phyloP scores from a whole-genome alignment of 2,329 filamentous ascomycete genomes.

The Xylaria polymorpha region DNA sequence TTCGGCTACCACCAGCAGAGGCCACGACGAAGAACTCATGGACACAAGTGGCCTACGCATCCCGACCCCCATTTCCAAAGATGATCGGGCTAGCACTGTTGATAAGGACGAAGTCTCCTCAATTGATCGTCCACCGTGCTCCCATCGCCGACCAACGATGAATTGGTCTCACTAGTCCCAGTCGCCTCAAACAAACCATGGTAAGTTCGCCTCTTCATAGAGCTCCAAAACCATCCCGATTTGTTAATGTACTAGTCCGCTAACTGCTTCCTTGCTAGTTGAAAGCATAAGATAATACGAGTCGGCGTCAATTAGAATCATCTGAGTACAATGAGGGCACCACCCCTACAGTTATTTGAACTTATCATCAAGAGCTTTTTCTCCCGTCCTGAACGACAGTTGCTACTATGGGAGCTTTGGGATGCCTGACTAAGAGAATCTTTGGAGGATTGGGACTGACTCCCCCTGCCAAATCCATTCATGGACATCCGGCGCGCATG shows the following conservation, averaged over 20 bases:
- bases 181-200: conserved; percentile 21
- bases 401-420: conserved; percentile 21
- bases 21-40: conserved; percentile 33
- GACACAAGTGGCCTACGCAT: conserved; percentile 27
- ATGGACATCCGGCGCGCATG: not conserved
- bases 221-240: no score
- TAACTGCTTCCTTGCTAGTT: conserved; percentile 11
- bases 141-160: conserved; percentile 17
- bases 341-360: not conserved
- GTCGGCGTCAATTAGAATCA: not conserved
- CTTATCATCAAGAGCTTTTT: conserved; percentile 9
- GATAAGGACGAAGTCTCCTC: conserved; percentile 41
- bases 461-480: not conserved
- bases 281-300: conserved; percentile 17
- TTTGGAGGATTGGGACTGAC: conserved; percentile 18
- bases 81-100: conserved; percentile 35
- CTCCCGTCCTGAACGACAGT: conserved; percentile 4
- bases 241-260: not conserved
- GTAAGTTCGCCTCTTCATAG: conserved; percentile 30
- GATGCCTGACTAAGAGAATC: not conserved
- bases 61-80: conserved; percentile 41
- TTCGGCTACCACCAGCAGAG: not conserved
- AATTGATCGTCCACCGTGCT: conserved; percentile 34
- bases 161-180: conserved; percentile 40
- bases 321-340: not conserved